Evolutionary conservation across 179 eudicot genomes (phyloP).

Genomic region (Silene coronaria): DNA sequence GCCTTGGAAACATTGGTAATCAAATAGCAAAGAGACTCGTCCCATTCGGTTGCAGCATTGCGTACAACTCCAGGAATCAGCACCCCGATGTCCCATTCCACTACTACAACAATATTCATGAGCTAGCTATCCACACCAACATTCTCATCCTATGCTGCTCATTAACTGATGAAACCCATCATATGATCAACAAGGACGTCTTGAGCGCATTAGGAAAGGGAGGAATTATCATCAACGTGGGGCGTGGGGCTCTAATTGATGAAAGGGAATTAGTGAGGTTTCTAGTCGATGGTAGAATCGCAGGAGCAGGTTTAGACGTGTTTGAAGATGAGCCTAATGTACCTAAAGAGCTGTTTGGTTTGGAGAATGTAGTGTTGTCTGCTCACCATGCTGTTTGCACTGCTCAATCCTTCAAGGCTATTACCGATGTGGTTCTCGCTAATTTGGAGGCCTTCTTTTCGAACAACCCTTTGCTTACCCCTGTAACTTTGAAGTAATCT

Average conservation of each 20-base stretch:
- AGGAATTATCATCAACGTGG: conserved; percentile 56
- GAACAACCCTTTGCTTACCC: conserved; percentile 39
- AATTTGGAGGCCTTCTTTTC: conserved; percentile 62
- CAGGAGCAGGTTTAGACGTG: conserved; percentile 75
- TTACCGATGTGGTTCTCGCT: conserved; percentile 30
- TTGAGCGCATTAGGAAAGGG: conserved; percentile 48
- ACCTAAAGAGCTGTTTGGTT: conserved; percentile 49
- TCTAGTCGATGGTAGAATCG: conserved; percentile 41
- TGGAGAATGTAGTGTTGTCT: conserved; percentile 63
- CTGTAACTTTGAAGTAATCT: conserved; percentile 23
- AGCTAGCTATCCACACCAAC: conserved; percentile 41
- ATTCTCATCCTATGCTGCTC: conserved; percentile 50
- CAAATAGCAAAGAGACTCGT: conserved; percentile 46
- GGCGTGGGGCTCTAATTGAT: conserved; percentile 57
- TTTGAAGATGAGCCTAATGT: conserved; percentile 61
- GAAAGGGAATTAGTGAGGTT: conserved; percentile 50
- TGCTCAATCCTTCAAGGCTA: conserved; percentile 37
- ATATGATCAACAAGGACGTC: conserved; percentile 51
- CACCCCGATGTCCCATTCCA: conserved; percentile 37
- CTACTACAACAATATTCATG: conserved; percentile 34
- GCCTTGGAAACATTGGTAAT: conserved; percentile 66
- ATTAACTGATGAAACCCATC: conserved; percentile 46
- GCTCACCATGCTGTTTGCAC: conserved; percentile 54
- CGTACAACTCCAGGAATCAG: conserved; percentile 55
- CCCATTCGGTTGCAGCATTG: conserved; percentile 53